Base-by-base conservation (phyloP, 1,139 yeast species). In the Geotrichum bryndzae region DNA sequence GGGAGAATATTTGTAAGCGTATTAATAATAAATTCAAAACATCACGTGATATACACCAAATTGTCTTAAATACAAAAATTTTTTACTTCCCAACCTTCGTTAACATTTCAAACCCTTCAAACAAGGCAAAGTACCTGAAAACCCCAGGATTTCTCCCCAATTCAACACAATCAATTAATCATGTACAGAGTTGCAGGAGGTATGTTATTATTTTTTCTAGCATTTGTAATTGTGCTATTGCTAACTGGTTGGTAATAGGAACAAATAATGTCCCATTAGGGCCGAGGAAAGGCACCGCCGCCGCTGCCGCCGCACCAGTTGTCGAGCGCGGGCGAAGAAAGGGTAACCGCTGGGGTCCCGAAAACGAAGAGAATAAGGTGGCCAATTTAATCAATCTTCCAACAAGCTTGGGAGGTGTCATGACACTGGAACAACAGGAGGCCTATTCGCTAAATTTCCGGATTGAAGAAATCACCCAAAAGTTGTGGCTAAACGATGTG, bases 401-500 rank as follows among this genome's bases (percentile, higher is more conserved):
- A 1, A 76, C 81, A 0, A 69, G 72, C 13, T 75, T 82, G 51
- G 73, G 76, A 3, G 82, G 83, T 27, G 82, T 84, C 50, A 74
- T 90, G 63, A 91, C 98, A 0, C 86, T 84, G 55, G 99, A 94
- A 72, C 98, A 94, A 72, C 77, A 87, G 35, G 91, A 87, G 62
- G 90, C 96, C 0, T 88, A 89, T 73, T 94, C 89, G 62, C 81
- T 85, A 57, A 79, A 83, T 65, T 83, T 86, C 68, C 78, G 98
- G 61, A 84, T 92, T 50, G 92, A 90, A 67, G 98, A 94, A 72
- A 85, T 92, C 59, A 78, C 84, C 0, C 78, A 84, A n/a, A 83
- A 82, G 66, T 78, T 88, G 51, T 77, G 82, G 31, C 78, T 80
- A 27, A 77, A 79, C 55, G 84, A 82, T 54, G 74, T 76, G 15